Base-by-base conservation (phyloP, 331 rosid species). In the Phaseolus coccineus region DNA sequence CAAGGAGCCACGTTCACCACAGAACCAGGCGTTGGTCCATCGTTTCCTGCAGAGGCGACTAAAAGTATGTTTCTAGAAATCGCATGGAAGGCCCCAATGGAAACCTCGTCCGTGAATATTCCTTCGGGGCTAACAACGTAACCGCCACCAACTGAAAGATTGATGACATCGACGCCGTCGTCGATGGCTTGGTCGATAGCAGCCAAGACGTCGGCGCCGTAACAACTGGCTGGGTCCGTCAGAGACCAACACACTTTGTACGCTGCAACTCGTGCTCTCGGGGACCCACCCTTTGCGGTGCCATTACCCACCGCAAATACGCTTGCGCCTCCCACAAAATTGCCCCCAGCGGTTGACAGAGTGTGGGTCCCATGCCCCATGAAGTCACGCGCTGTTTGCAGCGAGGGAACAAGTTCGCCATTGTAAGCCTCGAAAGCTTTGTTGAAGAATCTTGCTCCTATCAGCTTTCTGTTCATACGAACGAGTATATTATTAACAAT, bases 211-310 rank as follows among this genome's bases (percentile, higher is more conserved):
- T 92, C 96, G 0, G 93, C 87, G 0, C 86, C 91, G 13, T 5
- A 82, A 80, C 97, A 92, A 8, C 31, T 52, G 0, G 53, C 56
- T 0, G 15, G 63, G 0, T 66, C 12, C 0, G 59, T 14, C 0
- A 35, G 44, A 0, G 84, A 84, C 96, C 97, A 91, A 8, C 98
- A 93, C 0, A 87, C 94, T 63, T 93, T 93, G 84, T 93, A 93
- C 11, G 93, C 77, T 1, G 90, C 98, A 58, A 90, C 92, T 0
- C 91, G 71, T 6, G 95, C 97, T 31, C 77, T 90, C 0, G 98
- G 97, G 0, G 98, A 89, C 5, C 98, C 97, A n/a, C 97, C 97
- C 30, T 89, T 89, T 0, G 97, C 98, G 0, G 93, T 93, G 22
- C 98, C 98, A 51, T 93, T 89, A 0, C 91, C 91, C 31, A 74